A percentile compares a stretch with the other conserved stretches of the same genome.
These are phyloP conservation scores for Suhomyces guaymorum DNA, from an alignment of 1,139 yeast genomes.

Conservation along the genomic window DNA sequence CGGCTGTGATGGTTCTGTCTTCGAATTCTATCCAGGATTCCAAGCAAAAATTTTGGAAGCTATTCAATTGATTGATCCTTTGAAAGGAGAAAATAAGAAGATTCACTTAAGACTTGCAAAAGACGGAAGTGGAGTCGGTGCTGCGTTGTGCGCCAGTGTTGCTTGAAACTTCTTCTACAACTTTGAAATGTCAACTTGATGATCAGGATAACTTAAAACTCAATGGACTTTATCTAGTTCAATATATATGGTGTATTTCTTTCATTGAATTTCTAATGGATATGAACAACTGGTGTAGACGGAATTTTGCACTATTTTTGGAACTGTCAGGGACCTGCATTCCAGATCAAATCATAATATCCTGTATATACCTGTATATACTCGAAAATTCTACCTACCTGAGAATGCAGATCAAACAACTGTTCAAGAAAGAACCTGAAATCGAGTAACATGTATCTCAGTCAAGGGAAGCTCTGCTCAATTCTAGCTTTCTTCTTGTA, in stretches of 20 bases:
- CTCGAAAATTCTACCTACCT: background rate
- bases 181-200: too few relatives aligned
- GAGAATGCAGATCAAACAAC: background rate
- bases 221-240: too few relatives aligned
- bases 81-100: conserved; percentile 68
- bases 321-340: too few relatives aligned
- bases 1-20: conserved; percentile 94
- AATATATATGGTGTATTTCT: too few relatives aligned
- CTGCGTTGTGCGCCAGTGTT: conserved; percentile 80
- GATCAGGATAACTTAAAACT: too few relatives aligned
- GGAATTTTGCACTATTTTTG: too few relatives aligned
- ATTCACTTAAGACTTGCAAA: conserved; percentile 77
- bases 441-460: too few relatives aligned
- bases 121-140: conserved; percentile 96
- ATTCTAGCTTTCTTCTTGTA: background rate
- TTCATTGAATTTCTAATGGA: too few relatives aligned
- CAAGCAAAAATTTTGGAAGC: conserved; percentile 77
- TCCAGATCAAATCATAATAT: background rate
- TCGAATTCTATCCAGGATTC: conserved; percentile 89
- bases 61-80: conserved; percentile 64
- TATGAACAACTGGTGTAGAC: too few relatives aligned
- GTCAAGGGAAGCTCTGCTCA: too few relatives aligned
- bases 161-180: conserved; percentile 15
- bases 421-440: background rate
- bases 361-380: background rate